Evolutionary conservation across 2,329 filamentous ascomycete genomes (phyloP).

Genomic region (Neodidymelliopsis sp.): DNA sequence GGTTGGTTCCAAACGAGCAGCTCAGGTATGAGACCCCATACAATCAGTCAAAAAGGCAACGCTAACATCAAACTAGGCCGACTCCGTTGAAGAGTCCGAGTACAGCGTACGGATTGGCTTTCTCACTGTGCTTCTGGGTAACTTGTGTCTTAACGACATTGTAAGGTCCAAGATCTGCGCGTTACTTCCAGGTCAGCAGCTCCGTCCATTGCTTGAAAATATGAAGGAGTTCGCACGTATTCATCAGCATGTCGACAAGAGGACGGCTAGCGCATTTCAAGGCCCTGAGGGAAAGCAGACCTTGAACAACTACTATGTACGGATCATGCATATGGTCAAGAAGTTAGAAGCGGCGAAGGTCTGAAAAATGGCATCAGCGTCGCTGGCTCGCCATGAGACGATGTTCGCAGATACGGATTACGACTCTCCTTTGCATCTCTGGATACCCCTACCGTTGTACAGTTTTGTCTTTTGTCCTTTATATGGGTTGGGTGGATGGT

Average conservation of each 20-base stretch:
- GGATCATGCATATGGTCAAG: conserved; percentile 62
- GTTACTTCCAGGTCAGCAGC: conserved; percentile 55
- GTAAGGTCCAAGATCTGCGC: conserved; percentile 54
- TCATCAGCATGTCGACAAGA: conserved; percentile 64
- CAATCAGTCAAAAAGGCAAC: neutral
- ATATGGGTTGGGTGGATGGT: conserved; percentile 15
- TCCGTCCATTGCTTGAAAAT: conserved; percentile 62
- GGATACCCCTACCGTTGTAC: conserved; percentile 1
- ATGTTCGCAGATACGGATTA: neutral
- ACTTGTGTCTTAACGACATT: conserved; percentile 69
- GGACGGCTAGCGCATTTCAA: conserved; percentile 46
- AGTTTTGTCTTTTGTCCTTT: no score
- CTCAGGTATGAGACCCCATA: conserved; percentile 65
- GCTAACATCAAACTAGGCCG: conserved; percentile 49
- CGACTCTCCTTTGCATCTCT: conserved; percentile 15
- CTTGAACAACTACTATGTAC: conserved; percentile 60
- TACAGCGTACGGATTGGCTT: conserved; percentile 87
- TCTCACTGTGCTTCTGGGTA: conserved; percentile 82
- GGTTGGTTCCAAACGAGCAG: conserved; percentile 69
- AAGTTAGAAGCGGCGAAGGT: conserved; percentile 46
- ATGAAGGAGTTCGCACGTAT: conserved; percentile 69
- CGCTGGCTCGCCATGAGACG: neutral
- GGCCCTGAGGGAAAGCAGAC: conserved; percentile 57
- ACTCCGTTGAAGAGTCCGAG: conserved; percentile 71
- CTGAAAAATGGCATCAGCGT: conserved; percentile 12